These are phyloP conservation scores for Cladosporium colombiae DNA, from an alignment of 2,329 filamentous ascomycete genomes.

Conservation along the genomic window DNA sequence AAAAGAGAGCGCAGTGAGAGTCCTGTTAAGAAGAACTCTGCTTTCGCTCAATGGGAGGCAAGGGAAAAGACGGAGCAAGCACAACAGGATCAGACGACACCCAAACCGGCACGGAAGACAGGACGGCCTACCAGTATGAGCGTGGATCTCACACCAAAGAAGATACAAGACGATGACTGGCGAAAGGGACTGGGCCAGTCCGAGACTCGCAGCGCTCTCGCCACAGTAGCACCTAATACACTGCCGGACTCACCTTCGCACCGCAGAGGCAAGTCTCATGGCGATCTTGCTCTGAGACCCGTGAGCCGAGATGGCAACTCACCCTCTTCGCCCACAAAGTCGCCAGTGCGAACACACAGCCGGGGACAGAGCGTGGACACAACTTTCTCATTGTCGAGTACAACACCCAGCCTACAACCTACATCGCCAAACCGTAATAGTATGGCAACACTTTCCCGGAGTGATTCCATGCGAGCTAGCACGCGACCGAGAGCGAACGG, in stretches of 20 bases:
- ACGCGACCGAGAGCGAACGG: conserved; percentile 33
- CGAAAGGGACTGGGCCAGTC: conserved; percentile 31
- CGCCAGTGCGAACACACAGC: conserved; percentile 6
- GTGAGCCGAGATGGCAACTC: conserved; percentile 10
- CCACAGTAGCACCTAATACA: conserved; percentile 35
- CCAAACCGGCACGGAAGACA: conserved; percentile 13
- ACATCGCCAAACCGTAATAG: conserved; percentile 29
- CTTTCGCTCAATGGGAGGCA: conserved; percentile 33
- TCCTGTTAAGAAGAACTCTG: conserved; percentile 39
- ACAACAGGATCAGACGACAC: conserved; percentile 21
- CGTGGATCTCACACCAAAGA: conserved; percentile 30
- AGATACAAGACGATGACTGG: conserved; percentile 38
- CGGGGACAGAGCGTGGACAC: conserved; percentile 16
- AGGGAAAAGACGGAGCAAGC: conserved; percentile 30
- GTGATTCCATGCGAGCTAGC: conserved; percentile 40
- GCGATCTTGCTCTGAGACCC: conserved; percentile 5
- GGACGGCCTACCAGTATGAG: conserved; percentile 13
- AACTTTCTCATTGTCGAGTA: background rate
- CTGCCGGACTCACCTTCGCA: conserved; percentile 28
- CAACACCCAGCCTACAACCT: background rate
- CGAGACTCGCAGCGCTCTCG: conserved; percentile 34
- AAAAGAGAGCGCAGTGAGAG: conserved; percentile 39
- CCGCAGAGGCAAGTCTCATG: conserved; percentile 24
- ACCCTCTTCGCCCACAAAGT: conserved; percentile 11
- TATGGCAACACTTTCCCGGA: conserved; percentile 38